Base-by-base conservation (phyloP, 2,329 filamentous ascomycete genomes). In the Ascochyta lentis region DNA sequence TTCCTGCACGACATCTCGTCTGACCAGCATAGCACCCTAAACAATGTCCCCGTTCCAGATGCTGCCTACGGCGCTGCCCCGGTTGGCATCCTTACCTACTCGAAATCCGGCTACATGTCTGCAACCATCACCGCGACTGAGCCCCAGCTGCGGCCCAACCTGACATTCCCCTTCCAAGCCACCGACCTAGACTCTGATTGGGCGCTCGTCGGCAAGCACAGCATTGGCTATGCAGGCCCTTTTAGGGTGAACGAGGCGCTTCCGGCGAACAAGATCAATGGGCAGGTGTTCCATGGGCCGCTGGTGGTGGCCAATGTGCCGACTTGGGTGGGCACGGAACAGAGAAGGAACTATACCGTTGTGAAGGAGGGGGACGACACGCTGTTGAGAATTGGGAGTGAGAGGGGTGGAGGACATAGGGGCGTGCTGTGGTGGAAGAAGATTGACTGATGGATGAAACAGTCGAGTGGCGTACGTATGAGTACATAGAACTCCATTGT, bases 131-230 rank as follows among this genome's bases (percentile, higher is more conserved):
- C 62, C 10, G 66, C 69, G 0, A 71, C 68, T 0, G 66, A 70
- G 23, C 58, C 68, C 10, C 24, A 39, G 0, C 33, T 66, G 2
- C 66, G 69, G 2, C 64, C 63, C 0, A 61, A 61, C 40, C 51
- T 72, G 2, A 65, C 60, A 0, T 71, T 65, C 40, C 70, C 69
- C 2, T 66, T 48, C 56, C 49, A 58, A 15, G 23, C 53, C 29
- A 58, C 52, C 23, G 67, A 71, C 27, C 45, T 44, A 2, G 69
- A 73, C 41, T 34, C 59, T 3, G 66, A 69, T 22, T 73, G 70
- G 70, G 68, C 70, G 15, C 61, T 61, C 3, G 61, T 72, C 2
- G 70, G 70, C 13, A 66, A 63, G 42, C 70, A 73, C 31, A 64
- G 61, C 33, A 56, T 73, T 15, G 63, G 65, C 1, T 72, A 72